Evolutionary conservation across 768 basidiomycete species (phyloP), one percentile per base, ranked within the genome.

Genomic region (Russula sp.): DNA sequence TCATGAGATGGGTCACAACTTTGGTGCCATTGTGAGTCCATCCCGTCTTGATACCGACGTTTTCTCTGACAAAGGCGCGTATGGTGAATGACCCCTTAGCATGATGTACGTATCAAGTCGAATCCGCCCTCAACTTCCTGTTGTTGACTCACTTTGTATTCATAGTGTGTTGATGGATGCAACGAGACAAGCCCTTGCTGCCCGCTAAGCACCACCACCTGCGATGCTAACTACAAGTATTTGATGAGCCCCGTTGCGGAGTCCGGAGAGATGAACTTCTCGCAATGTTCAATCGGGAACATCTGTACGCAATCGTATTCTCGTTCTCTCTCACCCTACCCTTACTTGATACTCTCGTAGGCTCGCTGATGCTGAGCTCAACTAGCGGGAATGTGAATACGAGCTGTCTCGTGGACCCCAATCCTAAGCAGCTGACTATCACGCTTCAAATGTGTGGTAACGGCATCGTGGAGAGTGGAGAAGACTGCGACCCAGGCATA

Each of bases 1-100:
- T 26, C 90, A 93, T 73, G 90, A 92, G 73, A 89, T 86, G 62
- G 90, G 90, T 18, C 89, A 90, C 74, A 94, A 93, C 71, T 92
- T 95, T 75, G 92, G 93, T 53, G 91, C 91, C 20, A 93, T 93
- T 67, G 88, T 90, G 70, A 75, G 88, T 82, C 6, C 40, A 62
- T 14, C 20, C 53, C 11, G 40, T 58, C 34, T 69, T 49, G 63
- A 62, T 18, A 62, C 26, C 61, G 53, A 26, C 48, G 57, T 59
- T 61, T 69, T n/a, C 68, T 28, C 40, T 65, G 22, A 61, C 32
- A 26, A 44, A 48, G 69, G 30, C 28, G n/a, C 53, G 65, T 52
- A 64, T 70, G 70, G 62, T 56, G 20, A 53, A 32, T 20, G 10
- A 36, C 48, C 67, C 49, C 36, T 28, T 68, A 86, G 85, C 85